phyloP scores from a whole-genome alignment of 108 stramenopile species.

The Aurantiochytrium sp. region DNA sequence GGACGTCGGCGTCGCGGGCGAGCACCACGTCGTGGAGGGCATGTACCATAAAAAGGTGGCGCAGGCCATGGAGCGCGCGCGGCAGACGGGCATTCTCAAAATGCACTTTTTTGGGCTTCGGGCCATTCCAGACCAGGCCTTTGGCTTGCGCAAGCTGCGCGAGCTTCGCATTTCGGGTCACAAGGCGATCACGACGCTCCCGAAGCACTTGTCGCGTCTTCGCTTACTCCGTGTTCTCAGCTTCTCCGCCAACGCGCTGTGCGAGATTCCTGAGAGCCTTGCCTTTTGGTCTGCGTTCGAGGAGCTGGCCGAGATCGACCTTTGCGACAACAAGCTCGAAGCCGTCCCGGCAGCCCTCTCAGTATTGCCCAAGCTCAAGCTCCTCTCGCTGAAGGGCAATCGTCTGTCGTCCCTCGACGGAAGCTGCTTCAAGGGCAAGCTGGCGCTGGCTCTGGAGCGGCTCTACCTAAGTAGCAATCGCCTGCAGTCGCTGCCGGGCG shows the following conservation, averaged over 20 bases:
- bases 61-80: background rate
- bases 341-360: background rate
- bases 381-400: background rate
- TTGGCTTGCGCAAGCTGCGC: background rate
- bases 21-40: background rate
- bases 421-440: background rate
- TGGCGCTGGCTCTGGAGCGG: background rate
- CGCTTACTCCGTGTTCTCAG: background rate
- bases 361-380: background rate
- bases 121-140: background rate
- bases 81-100: constrained; percentile 11
- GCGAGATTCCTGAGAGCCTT: background rate
- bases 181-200: background rate
- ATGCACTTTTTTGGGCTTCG: background rate
- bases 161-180: constrained; percentile 11
- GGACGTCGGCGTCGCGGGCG: background rate
- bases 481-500: constrained; percentile 35
- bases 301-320: background rate
- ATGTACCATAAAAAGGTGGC: background rate
- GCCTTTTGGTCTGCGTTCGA: background rate
- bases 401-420: background rate
- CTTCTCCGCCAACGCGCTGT: background rate
- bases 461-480: constrained; percentile 42
- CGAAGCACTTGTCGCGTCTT: background rate
- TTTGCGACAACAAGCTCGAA: background rate